phyloP scores from a whole-genome alignment of 768 basidiomycete species.

The Mycena amicta region DNA sequence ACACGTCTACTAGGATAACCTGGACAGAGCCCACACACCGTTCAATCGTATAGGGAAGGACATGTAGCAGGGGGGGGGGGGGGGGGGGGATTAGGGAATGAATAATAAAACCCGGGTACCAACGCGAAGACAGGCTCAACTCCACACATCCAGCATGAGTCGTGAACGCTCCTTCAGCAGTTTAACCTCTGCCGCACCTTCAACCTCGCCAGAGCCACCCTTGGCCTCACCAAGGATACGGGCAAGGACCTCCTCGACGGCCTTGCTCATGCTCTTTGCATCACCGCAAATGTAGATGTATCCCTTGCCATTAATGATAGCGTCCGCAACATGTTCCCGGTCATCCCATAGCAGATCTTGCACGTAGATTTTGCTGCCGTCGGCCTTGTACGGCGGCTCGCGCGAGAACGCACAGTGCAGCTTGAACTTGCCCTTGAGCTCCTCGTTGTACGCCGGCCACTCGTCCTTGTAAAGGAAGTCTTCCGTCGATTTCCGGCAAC shows the following conservation, averaged over 20 bases:
- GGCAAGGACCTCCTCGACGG: constrained; percentile 88
- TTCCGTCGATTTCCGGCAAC: constrained; percentile 85
- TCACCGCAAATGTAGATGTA: constrained; percentile 98
- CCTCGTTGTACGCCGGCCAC: constrained; percentile 86
- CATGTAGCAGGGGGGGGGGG: constrained; percentile 12
- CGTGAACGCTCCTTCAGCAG: constrained; percentile 92
- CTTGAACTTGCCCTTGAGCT: constrained; percentile 89
- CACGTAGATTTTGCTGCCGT: constrained; percentile 97
- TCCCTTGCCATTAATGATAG: constrained; percentile 93
- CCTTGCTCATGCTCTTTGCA: constrained; percentile 94
- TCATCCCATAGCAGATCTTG: constrained; percentile 95
- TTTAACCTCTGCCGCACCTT: constrained; percentile 91
- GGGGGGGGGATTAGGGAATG: constrained; percentile 11
- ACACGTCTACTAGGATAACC: constrained; percentile 18
- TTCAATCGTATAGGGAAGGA: constrained; percentile 3
- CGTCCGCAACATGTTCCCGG: constrained; percentile 78
- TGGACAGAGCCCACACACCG: constrained; percentile 12
- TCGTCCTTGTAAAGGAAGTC: constrained; percentile 96
- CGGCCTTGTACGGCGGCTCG: constrained; percentile 80
- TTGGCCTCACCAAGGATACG: constrained; percentile 90
- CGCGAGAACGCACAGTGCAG: constrained; percentile 92
- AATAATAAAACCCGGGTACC: constrained; percentile 8
- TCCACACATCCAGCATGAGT: constrained; percentile 89
- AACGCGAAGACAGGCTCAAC: constrained; percentile 41
- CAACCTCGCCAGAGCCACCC: constrained; percentile 84